Evolutionary conservation across 345 rosid species (phyloP), one percentile per base, ranked within the genome.

Genomic region (Pseudoturritis turrita): DNA sequence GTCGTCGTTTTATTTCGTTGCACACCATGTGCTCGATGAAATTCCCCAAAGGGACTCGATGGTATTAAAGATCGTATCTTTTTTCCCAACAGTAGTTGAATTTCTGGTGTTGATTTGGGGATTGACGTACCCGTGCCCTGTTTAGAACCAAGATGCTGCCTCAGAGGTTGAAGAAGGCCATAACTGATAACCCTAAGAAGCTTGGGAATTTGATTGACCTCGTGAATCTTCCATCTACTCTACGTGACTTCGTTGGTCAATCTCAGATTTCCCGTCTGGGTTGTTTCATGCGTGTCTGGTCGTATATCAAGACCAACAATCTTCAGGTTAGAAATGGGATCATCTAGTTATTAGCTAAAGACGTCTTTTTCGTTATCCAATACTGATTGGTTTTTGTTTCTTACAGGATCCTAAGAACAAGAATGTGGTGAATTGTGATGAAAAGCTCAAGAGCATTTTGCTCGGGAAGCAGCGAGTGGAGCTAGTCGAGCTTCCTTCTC

Each of bases 251-350:
- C 60, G 88, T 89, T 78, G 99, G 98, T 6, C 96, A 86, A 76
- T 89, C 99, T 73, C 96, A 84, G 78, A 86, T 75, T 74, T 95
- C 98, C 67, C 98, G 88, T 26, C 72, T 95, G 79, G 96, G 93
- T 43, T 91, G 96, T 79, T 88, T 95, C 88, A 83, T 81, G 86
- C 81, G 83, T 73, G 90, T 89, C 40, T 95, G 96, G 97, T 87
- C 96, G 8, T 87, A 94, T 74, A 88, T 94, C 81, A 94, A 88
- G 81, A 78, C 88, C 73, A 88, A 95, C 74, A 87, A 88, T 65
- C 96, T 95, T 65, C 96, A 91, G 92, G 96, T 91, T 17, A 33
- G 55, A 44, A 28, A 31, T 64, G 35, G 22, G 41, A 25, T 25
- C 36, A 18, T 28, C 2, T n/a, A 7, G 10, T 62, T 62, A 54